These are phyloP conservation scores for Suillus fuscotomentosus DNA, from an alignment of 768 basidiomycete genomes.

Conservation along the genomic window DNA sequence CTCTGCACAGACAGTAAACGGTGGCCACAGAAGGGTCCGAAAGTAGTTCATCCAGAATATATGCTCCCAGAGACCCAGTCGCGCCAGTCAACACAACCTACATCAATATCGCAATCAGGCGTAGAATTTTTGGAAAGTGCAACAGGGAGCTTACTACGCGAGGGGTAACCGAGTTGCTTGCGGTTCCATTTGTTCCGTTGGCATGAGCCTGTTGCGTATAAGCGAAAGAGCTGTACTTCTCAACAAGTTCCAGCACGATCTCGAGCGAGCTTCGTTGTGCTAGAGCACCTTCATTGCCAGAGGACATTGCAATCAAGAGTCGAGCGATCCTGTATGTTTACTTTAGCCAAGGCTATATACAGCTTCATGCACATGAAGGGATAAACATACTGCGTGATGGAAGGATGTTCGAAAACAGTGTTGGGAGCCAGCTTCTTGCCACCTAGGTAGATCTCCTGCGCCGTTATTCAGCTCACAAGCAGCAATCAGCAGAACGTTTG, in stretches of 20 bases:
- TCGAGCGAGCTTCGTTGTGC: constrained; percentile 29
- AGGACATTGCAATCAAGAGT: constrained; percentile 36
- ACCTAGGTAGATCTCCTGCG: constrained; percentile 31
- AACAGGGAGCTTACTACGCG: constrained; percentile 3
- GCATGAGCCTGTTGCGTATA: background rate
- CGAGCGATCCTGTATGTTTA: constrained; percentile 33
- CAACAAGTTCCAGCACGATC: constrained; percentile 46
- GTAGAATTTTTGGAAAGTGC: constrained; percentile 11
- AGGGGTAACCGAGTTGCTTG: constrained; percentile 2
- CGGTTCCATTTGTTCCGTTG: constrained; percentile 13
- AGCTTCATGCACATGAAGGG: background rate
- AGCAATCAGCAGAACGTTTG: constrained; percentile 23
- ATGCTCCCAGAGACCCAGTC: constrained; percentile 54
- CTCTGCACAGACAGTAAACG: constrained; percentile 52
- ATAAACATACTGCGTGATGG: constrained; percentile 33
- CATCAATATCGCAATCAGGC: background rate
- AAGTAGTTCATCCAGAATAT: constrained; percentile 47
- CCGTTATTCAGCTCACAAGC: constrained; percentile 23
- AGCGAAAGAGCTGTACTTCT: constrained; percentile 34
- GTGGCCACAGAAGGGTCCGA: constrained; percentile 34
- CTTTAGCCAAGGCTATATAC: constrained; percentile 1
- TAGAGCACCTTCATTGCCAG: constrained; percentile 24
- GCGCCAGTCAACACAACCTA: constrained; percentile 46
- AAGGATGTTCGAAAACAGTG: constrained; percentile 52
- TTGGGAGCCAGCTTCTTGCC: constrained; percentile 23